Percentiles rank a stretch among this genome's conserved stretches.
Evolutionary conservation across 371 early-diverging fungal species (phyloP).

Genomic region (Syncephalastrum racemosum): DNA sequence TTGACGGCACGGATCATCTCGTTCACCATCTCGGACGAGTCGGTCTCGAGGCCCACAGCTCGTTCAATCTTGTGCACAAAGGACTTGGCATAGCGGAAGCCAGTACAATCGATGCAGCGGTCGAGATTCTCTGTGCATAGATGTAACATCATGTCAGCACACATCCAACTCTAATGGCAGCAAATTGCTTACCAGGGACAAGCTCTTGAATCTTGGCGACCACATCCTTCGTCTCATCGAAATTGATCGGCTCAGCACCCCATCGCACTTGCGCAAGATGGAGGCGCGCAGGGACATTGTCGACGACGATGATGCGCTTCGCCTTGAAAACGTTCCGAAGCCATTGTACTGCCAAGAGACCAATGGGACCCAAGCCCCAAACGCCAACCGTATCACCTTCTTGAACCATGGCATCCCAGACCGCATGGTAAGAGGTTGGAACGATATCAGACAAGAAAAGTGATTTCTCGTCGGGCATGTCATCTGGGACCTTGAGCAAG

Average conservation of each 20-base stretch:
- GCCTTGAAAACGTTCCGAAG: constrained; percentile 46
- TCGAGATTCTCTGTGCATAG: constrained; percentile 27
- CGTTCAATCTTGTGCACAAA: constrained; percentile 50
- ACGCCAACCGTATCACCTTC: constrained; percentile 54
- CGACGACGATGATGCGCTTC: constrained; percentile 55
- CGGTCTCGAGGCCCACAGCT: constrained; percentile 57
- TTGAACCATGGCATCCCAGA: constrained; percentile 36
- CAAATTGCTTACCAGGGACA: constrained; percentile 22
- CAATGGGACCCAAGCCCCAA: constrained; percentile 66
- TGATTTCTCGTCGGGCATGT: constrained; percentile 54
- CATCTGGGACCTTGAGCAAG: constrained; percentile 50
- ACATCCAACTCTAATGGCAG: not conserved
- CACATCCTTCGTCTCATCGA: constrained; percentile 40
- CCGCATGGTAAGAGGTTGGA: constrained; percentile 61
- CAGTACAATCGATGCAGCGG: constrained; percentile 56
- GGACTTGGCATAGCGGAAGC: constrained; percentile 54
- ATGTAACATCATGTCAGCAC: not conserved
- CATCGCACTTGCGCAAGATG: constrained; percentile 38
- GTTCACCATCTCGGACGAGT: constrained; percentile 56
- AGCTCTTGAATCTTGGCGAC: constrained; percentile 34
- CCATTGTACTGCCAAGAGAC: constrained; percentile 53
- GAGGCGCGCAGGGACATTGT: constrained; percentile 52
- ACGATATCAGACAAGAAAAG: constrained; percentile 59
- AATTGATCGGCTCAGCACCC: constrained; percentile 52
- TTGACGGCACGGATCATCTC: constrained; percentile 47